Conservation (phyloP, 83 land plant genomes). For the Isoetes engelmannii region DNA sequence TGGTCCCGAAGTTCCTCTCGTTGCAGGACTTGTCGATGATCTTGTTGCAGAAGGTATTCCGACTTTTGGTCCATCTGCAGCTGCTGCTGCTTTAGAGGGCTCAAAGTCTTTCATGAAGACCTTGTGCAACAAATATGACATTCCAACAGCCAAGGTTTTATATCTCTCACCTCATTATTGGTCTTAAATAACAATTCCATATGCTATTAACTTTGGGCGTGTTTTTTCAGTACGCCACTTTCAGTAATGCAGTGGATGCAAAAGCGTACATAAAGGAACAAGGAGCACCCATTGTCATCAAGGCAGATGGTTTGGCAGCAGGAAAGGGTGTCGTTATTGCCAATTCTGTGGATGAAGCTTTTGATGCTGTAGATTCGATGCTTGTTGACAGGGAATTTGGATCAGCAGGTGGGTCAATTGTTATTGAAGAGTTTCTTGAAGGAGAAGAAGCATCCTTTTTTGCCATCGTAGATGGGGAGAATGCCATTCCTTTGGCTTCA, state of each 20-base stretch:
- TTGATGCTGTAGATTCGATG: constrained; percentile 80
- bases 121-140: constrained; percentile 78
- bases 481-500: constrained; percentile 81
- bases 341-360: constrained; percentile 66
- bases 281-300: constrained; percentile 91
- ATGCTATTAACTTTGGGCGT: too few species aligned
- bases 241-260: constrained; percentile 61
- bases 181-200: too few species aligned
- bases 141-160: constrained; percentile 87
- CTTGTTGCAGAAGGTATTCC: constrained; percentile 61
- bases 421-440: constrained; percentile 85
- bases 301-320: constrained; percentile 96
- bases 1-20: constrained; percentile 93
- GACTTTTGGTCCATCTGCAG: constrained; percentile 82
- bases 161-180: constrained; percentile 2
- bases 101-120: constrained; percentile 91
- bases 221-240: constrained; percentile 73
- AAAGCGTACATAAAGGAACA: constrained; percentile 67
- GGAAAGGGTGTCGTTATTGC: constrained; percentile 97
- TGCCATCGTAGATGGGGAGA: constrained; percentile 90
- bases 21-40: constrained; percentile 83
- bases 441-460: constrained; percentile 98
- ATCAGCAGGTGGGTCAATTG: constrained; percentile 65
- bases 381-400: constrained; percentile 63
- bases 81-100: constrained; percentile 89